Evolutionary conservation across 257 asterid species (phyloP).

Genomic region (Solanum stenotomum): DNA sequence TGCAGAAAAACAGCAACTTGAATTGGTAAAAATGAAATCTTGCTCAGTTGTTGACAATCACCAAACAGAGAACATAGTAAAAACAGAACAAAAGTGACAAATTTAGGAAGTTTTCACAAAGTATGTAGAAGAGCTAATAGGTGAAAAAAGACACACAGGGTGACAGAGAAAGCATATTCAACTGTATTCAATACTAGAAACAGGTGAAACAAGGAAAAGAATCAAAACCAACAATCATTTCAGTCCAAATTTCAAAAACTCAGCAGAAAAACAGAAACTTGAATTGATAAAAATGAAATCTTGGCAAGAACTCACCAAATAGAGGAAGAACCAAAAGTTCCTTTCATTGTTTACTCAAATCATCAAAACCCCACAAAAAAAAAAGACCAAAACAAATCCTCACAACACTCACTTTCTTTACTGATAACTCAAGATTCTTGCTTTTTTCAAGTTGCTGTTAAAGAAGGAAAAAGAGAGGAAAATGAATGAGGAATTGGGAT

Average conservation of each 20-base stretch:
- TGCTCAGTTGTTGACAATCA: background rate
- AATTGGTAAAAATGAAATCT: background rate
- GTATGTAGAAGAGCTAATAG: background rate
- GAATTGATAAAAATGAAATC: background rate
- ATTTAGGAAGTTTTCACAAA: background rate
- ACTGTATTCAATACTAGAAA: background rate
- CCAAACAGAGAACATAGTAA: background rate
- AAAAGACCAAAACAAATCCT: constrained; percentile 10
- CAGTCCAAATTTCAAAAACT: background rate
- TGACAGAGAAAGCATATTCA: background rate
- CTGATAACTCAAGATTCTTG: background rate
- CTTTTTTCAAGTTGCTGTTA: background rate
- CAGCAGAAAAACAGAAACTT: background rate
- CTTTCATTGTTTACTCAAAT: constrained; percentile 22
- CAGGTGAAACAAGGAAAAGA: background rate
- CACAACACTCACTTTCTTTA: background rate
- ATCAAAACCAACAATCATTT: background rate
- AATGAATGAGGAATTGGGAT: background rate
- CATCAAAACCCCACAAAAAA: constrained; percentile 10
- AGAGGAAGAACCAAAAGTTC: constrained; percentile 12
- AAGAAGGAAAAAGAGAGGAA: background rate
- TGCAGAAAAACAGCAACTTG: background rate
- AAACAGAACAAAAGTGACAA: background rate
- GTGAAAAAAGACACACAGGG: background rate
- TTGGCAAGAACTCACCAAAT: constrained; percentile 31